phyloP scores from a whole-genome alignment of 805 yeast genomes.

The Debaryomyces prosopidis region DNA sequence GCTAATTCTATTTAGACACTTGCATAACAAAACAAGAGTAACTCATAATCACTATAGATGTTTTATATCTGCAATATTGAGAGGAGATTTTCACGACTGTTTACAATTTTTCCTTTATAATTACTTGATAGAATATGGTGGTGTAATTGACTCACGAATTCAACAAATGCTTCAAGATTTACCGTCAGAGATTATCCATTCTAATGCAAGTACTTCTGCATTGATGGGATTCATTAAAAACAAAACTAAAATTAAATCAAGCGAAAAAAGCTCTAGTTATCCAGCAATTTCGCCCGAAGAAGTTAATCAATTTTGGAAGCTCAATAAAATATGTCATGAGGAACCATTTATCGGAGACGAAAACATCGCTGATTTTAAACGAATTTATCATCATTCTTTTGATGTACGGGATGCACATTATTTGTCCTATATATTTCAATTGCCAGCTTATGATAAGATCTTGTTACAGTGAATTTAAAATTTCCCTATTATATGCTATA shows the following conservation, averaged over 20 bases:
- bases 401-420: slow-evolving; percentile 27
- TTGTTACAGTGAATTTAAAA: not conserved
- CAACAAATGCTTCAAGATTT: slow-evolving; percentile 11
- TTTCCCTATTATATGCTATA: not conserved
- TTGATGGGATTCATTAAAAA: slow-evolving; percentile 2
- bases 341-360: slow-evolving; percentile 4
- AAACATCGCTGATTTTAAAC: slow-evolving; percentile 5
- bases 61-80: slow-evolving; percentile 23
- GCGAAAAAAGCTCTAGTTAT: not conserved
- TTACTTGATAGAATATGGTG: slow-evolving; percentile 17
- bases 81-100: slow-evolving; percentile 23
- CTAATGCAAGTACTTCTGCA: slow-evolving; percentile 11
- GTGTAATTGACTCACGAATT: slow-evolving; percentile 7
- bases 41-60: slow-evolving; percentile 18
- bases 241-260: not conserved
- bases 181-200: slow-evolving; percentile 12
- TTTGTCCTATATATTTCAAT: slow-evolving; percentile 16
- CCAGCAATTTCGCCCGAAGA: not conserved
- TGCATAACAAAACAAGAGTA: slow-evolving; percentile 12
- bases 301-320: slow-evolving; percentile 15
- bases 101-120: slow-evolving; percentile 24
- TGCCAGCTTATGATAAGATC: not conserved
- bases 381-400: slow-evolving; percentile 19
- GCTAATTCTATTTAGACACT: slow-evolving; percentile 18
- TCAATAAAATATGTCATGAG: slow-evolving; percentile 7